Evolutionary conservation across 306 rosid genomes (phyloP).

Genomic region (Castanopsis chinensis): DNA sequence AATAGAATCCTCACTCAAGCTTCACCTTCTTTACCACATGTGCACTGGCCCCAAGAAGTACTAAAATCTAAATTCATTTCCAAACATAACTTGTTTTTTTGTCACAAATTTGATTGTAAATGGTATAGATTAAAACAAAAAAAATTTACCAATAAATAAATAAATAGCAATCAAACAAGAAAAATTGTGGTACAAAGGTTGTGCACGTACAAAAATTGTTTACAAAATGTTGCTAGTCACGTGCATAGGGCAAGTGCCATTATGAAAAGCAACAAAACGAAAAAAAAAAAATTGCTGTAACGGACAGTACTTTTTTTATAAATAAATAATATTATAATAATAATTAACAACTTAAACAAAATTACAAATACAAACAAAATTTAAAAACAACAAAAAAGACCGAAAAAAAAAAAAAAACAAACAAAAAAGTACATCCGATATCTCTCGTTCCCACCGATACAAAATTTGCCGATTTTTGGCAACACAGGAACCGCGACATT

Average conservation of each 20-base stretch:
- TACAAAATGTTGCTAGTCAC: background rate
- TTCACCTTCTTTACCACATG: background rate
- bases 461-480: constrained; percentile 46
- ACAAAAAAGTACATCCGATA: constrained; percentile 16
- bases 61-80: background rate
- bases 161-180: no score
- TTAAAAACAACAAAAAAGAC: background rate
- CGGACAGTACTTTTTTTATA: constrained; percentile 8
- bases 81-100: no score
- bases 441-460: constrained; percentile 38
- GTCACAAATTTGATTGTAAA: no score
- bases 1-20: background rate
- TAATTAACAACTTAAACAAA: background rate
- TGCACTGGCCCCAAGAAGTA: background rate
- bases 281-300: background rate
- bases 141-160: no score
- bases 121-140: no score
- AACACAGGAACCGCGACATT: constrained; percentile 19
- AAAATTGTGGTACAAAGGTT: no score
- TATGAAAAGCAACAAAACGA: background rate
- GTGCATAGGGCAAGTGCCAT: background rate
- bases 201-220: no score
- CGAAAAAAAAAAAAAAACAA: background rate
- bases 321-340: background rate
- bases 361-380: constrained; percentile 3